Percentiles rank a stretch among this genome's conserved stretches.
Evolutionary conservation across 2,329 filamentous ascomycete genomes (phyloP).

Genomic region (Pseudocercospora macadamiae): DNA sequence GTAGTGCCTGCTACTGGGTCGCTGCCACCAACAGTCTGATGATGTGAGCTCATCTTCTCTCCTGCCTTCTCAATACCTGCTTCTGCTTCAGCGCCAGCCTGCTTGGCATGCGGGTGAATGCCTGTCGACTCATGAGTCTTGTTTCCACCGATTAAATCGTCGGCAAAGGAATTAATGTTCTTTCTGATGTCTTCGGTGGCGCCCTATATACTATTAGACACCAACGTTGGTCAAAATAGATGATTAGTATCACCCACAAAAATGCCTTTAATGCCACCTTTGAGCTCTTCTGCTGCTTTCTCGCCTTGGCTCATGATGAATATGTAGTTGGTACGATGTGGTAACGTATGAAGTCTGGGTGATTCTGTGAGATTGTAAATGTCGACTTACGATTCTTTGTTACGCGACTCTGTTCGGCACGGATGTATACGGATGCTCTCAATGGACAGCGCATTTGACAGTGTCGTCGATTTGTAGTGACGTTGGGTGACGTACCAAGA

Average conservation of each 20-base stretch:
- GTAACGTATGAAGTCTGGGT: too few species aligned
- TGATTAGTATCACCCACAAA: conserved; percentile 17
- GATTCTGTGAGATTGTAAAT: background rate
- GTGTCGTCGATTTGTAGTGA: background rate
- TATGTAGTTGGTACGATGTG: background rate
- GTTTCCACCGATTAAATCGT: conserved; percentile 27
- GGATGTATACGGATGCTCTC: background rate
- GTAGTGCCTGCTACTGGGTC: conserved; percentile 3
- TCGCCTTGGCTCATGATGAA: conserved; percentile 29
- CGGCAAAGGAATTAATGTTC: conserved; percentile 36
- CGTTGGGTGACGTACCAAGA: background rate
- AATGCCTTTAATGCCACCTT: conserved; percentile 30
- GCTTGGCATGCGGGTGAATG: conserved; percentile 25
- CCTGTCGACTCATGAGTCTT: conserved; percentile 25
- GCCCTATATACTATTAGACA: conserved; percentile 19
- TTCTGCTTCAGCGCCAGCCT: conserved; percentile 24
- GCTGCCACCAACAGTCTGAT: background rate
- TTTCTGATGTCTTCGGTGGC: conserved; percentile 31
- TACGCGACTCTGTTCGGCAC: background rate
- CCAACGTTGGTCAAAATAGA: background rate
- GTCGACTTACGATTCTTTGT: background rate
- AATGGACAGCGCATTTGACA: background rate
- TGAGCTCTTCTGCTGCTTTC: conserved; percentile 31
- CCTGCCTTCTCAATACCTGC: conserved; percentile 7
- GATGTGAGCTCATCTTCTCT: conserved; percentile 15